Base-by-base conservation (phyloP, 108 stramenopile genomes). In the Nannochloropsis granulata region DNA sequence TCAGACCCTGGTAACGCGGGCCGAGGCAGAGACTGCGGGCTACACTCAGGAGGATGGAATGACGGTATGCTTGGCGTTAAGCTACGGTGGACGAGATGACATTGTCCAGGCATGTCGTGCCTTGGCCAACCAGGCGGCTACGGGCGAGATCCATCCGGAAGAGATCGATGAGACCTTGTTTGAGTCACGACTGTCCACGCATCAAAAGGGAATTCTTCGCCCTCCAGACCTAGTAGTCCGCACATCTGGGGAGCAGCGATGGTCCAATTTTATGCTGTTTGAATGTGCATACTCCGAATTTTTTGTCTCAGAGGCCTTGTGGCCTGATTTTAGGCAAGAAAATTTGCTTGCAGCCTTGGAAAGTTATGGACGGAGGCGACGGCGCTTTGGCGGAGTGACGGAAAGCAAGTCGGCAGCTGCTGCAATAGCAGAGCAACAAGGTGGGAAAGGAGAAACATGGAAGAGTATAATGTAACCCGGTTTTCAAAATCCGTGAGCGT, bases 241-340 rank as follows among this genome's bases (percentile, higher is more conserved):
- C 10, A 95, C 95, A 0, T 92, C 93, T 14, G 96, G 96, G 3
- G 96, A 96, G 86, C 85, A 82, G 79, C 92, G 96, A 19, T 78
- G 96, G 42, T 94, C 93, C 79, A 96, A 96, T 85, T 95, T 96
- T 85, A 82, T 97, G 46, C 86, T 97, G 2, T 97, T 94, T 94
- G 89, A 96, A 79, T 82, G 84, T 1, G 95, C 94, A 0, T 96
- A 96, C 86, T 79, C 93, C 25, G 95, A 96, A 85, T 82, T 96
- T 25, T 93, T 90, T 84, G 90, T 96, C 81, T 86, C 88, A 24
- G 85, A 89, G 24, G 45, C 82, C 19, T 79, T 93, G 34, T 96
- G 94, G 94, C 95, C 95, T 9, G 94, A 96, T 87, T 94, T 96
- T 89, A 91, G 90, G 43, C 88, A 87, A 16, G 81, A 12, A 23